Evolutionary conservation across 306 rosid genomes (phyloP).

Genomic region (Rubus parviflorus): DNA sequence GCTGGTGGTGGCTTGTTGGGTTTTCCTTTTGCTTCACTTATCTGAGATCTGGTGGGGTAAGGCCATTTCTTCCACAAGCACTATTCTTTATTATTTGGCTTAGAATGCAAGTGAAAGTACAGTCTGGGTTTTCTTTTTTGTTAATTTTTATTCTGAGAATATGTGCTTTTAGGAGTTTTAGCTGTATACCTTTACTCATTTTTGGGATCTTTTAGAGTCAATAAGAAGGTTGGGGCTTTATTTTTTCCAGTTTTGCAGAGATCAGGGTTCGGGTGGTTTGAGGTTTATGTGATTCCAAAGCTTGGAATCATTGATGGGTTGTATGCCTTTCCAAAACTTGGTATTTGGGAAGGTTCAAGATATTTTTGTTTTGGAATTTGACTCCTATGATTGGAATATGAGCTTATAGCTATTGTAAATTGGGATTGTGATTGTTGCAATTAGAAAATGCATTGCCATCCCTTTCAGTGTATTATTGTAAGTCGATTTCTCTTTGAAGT

Average conservation of each 20-base stretch:
- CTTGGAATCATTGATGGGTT: conserved; percentile 42
- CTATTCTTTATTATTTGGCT: conserved; percentile 30
- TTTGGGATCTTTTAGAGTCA: conserved; percentile 42
- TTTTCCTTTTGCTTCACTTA: conserved; percentile 53
- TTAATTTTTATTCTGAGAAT: conserved; percentile 12
- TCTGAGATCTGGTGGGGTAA: conserved; percentile 81
- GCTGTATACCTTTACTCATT: conserved; percentile 42
- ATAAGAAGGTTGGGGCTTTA: conserved; percentile 21
- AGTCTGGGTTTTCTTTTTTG: conserved; percentile 29
- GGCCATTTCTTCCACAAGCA: conserved; percentile 22
- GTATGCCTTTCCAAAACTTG: conserved; percentile 33
- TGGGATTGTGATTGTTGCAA: neutral
- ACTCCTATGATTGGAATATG: neutral
- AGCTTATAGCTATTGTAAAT: conserved; percentile 1
- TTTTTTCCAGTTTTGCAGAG: conserved; percentile 18
- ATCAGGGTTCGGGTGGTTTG: conserved; percentile 34
- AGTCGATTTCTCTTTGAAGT: conserved; percentile 1
- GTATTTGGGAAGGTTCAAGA: conserved; percentile 41
- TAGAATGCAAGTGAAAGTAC: conserved; percentile 48
- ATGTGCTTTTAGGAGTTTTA: conserved; percentile 30
- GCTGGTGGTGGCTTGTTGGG: conserved; percentile 41
- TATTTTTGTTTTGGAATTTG: conserved; percentile 4
- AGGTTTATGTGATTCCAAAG: conserved; percentile 33
- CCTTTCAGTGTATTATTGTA: neutral
- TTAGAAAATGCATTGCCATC: conserved; percentile 12